These are phyloP conservation scores for Brassica carinata DNA, from an alignment of 345 rosid genomes.

Conservation along the genomic window DNA sequence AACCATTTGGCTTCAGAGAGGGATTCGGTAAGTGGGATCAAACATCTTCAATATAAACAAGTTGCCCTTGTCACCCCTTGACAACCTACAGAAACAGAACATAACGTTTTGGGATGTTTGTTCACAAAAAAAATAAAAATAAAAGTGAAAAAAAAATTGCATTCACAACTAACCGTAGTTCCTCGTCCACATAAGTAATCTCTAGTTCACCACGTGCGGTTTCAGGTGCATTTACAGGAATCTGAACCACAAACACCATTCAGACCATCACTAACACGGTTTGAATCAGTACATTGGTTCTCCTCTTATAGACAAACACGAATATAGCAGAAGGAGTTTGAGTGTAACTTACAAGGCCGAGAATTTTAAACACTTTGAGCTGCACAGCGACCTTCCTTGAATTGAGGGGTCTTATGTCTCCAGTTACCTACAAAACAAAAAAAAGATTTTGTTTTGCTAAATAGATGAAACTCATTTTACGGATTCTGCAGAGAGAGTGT, in stretches of 20 bases:
- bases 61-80: slow-evolving; percentile 92
- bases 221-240: slow-evolving; percentile 64
- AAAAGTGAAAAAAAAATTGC: background rate
- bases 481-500: background rate
- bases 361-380: slow-evolving; percentile 75
- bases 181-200: slow-evolving; percentile 66
- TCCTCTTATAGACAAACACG: background rate
- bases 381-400: slow-evolving; percentile 79
- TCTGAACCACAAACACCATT: slow-evolving; percentile 42
- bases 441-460: background rate
- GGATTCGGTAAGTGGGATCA: slow-evolving; percentile 82
- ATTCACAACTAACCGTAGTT: slow-evolving; percentile 47
- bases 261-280: slow-evolving; percentile 3
- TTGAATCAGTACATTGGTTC: background rate
- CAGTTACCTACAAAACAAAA: slow-evolving; percentile 64
- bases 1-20: slow-evolving; percentile 36
- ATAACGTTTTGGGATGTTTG: background rate
- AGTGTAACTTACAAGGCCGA: slow-evolving; percentile 62
- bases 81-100: slow-evolving; percentile 50
- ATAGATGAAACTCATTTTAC: background rate
- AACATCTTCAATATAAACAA: slow-evolving; percentile 90
- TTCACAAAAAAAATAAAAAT: background rate
- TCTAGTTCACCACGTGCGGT: slow-evolving; percentile 65
- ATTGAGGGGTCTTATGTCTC: slow-evolving; percentile 77
- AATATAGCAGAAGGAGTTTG: background rate